phyloP scores from a whole-genome alignment of 2,329 filamentous ascomycete genomes.

The Fusarium begoniae region DNA sequence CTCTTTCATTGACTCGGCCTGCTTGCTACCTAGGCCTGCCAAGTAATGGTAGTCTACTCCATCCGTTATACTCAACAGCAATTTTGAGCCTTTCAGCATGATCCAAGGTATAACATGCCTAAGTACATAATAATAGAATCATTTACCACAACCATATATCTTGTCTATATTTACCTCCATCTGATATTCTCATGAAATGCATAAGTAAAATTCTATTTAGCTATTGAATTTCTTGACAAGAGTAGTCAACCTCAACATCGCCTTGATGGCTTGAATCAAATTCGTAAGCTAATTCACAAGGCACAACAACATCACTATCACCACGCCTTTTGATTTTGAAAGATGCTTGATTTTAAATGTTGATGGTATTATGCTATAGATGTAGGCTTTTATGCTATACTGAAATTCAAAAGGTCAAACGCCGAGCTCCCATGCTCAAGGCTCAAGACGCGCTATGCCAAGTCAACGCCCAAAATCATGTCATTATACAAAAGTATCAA shows the following conservation, averaged over 20 bases:
- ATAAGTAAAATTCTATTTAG: neutral
- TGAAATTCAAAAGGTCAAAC: slow-evolving; percentile 16
- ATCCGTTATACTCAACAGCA: neutral
- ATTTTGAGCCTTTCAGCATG: neutral
- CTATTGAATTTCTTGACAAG: neutral
- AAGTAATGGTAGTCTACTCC: neutral
- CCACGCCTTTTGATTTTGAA: neutral
- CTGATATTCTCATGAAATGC: neutral
- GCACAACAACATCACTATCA: neutral
- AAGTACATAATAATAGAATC: neutral
- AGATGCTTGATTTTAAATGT: neutral
- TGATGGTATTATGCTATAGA: slow-evolving; percentile 25
- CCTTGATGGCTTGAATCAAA: neutral
- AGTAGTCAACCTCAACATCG: neutral
- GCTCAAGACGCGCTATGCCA: slow-evolving; percentile 27
- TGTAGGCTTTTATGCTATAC: slow-evolving; percentile 9
- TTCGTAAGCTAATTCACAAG: no score
- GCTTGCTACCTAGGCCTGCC: neutral
- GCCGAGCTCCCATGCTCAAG: slow-evolving; percentile 26
- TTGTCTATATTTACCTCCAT: neutral
- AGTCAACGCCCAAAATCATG: slow-evolving; percentile 18
- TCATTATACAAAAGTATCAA: slow-evolving; percentile 5
- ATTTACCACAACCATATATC: neutral
- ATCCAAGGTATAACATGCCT: neutral
- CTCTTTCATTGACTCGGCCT: neutral